Evolutionary conservation across 495 filamentous ascomycete genomes (phyloP), one percentile per base, ranked within the genome.

Genomic region (Aspergillus cristatus): DNA sequence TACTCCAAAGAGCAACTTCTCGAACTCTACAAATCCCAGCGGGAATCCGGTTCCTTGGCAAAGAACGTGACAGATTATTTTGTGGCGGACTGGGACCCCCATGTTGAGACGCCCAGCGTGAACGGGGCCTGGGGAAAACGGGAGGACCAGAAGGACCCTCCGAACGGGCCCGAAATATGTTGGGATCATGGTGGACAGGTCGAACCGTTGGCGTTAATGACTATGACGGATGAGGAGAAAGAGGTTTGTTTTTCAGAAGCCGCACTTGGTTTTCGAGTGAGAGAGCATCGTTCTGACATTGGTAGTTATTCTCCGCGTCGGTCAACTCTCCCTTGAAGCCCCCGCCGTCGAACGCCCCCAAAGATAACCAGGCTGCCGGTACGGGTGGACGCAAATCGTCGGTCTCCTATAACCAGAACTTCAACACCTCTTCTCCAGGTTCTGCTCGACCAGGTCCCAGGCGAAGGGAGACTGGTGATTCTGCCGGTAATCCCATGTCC

Each of bases 311-410:
- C 60, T 62, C 80, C 20, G 71, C 72, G 29, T 89, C 90, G 33
- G 85, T 98, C 47, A 98, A 97, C 55, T 96, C 91, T 11, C 79
- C 86, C 15, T 65, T 96, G 30, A 97, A 96, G 60, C 83, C 84
- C 11, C 86, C 84, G 6, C 75, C 76, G 29, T 83, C 81, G 47
- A 77, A 70, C 40, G 57, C 67, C 33, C 76, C 71, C 45, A 89
- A 94, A 51, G 86, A 93, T 32, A 74, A 68, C 28, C 20, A 24
- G 20, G 66, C 63, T 28, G 67, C 73, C 14, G 70, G 65, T 32
- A 51, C 71, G 25, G 70, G 72, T 54, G 74, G 75, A 36, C 82
- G 89, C 36, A 93, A 90, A 60, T 63, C 74, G 10, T 94, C 86
- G 1, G 54, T 94, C 16, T 86, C 63, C 16, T 56, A 62, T 30